Percentiles rank a stretch among this genome's conserved stretches.
Evolutionary conservation across 176 grass and related monocot genomes (phyloP).

Genomic region (Rhynchospora tenuis): DNA sequence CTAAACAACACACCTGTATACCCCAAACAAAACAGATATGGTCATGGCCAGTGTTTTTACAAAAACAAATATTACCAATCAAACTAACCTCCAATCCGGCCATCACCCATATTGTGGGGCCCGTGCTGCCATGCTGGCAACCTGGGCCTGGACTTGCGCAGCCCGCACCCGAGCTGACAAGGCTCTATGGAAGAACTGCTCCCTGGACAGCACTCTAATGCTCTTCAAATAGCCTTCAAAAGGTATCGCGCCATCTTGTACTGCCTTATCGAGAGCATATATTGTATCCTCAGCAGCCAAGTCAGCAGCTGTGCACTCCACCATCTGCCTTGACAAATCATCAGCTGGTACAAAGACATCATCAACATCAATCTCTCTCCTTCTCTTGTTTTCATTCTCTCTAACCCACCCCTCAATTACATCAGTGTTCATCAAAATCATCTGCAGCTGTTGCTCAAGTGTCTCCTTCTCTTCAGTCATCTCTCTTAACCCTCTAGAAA

Average conservation of each 20-base stretch:
- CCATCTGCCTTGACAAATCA: conserved; percentile 67
- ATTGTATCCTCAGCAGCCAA: conserved; percentile 65
- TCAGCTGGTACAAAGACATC: conserved; percentile 38
- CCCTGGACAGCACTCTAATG: conserved; percentile 46
- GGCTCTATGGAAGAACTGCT: conserved; percentile 73
- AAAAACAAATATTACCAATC: background rate
- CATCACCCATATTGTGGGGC: conserved; percentile 47
- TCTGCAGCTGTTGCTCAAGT: conserved; percentile 60
- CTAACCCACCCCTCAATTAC: conserved; percentile 50
- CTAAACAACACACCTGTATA: conserved; percentile 15
- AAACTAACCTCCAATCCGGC: conserved; percentile 8
- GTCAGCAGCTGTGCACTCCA: conserved; percentile 61
- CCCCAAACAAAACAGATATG: conserved; percentile 9
- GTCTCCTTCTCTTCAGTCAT: conserved; percentile 65
- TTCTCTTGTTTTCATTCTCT: conserved; percentile 34
- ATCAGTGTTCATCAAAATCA: conserved; percentile 63
- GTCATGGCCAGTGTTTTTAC: conserved; percentile 2
- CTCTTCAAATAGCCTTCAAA: conserved; percentile 71
- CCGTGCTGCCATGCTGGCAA: conserved; percentile 47
- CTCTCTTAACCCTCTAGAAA: conserved; percentile 33
- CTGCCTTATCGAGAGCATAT: conserved; percentile 68
- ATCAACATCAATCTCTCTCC: conserved; percentile 30
- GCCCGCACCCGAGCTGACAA: conserved; percentile 48
- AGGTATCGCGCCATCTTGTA: conserved; percentile 60
- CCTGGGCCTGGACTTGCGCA: conserved; percentile 57